Evolutionary conservation across 1,139 yeast genomes (phyloP).

Genomic region (Nakaseomyces nivariensis): DNA sequence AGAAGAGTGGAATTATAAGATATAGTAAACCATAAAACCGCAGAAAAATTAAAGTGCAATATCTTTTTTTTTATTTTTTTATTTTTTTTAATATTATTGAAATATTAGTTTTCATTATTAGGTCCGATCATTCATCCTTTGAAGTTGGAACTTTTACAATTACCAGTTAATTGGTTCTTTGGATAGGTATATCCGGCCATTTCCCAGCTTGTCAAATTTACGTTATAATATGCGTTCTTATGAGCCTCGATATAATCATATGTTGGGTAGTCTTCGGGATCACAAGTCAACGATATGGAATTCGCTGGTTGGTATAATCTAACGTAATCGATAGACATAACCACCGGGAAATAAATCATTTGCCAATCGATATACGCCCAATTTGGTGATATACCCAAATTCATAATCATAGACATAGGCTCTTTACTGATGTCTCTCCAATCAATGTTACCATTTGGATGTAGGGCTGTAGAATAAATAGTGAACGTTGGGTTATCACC

Average conservation of each 20-base stretch:
- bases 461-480: conserved; percentile 49
- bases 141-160: conserved; percentile 31
- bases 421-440: conserved; percentile 69
- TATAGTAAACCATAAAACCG: too few relatives aligned
- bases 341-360: conserved; percentile 55
- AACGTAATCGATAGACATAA: conserved; percentile 62
- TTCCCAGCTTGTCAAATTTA: conserved; percentile 56
- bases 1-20: too few relatives aligned
- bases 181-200: conserved; percentile 62
- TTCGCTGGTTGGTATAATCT: conserved; percentile 67
- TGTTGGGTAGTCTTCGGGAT: conserved; percentile 67
- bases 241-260: conserved; percentile 60
- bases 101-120: background rate
- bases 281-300: conserved; percentile 51
- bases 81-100: too few relatives aligned
- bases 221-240: conserved; percentile 48
- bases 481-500: conserved; percentile 62
- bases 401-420: conserved; percentile 75
- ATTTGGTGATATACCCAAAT: conserved; percentile 67
- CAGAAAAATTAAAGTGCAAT: too few relatives aligned
- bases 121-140: background rate
- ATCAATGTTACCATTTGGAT: conserved; percentile 76
- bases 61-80: too few relatives aligned
- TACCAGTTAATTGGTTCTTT: conserved; percentile 39
- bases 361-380: conserved; percentile 85